Evolutionary conservation across 2,329 filamentous ascomycete genomes (phyloP), one percentile per base, ranked within the genome.

Genomic region (Colletotrichum sp.): DNA sequence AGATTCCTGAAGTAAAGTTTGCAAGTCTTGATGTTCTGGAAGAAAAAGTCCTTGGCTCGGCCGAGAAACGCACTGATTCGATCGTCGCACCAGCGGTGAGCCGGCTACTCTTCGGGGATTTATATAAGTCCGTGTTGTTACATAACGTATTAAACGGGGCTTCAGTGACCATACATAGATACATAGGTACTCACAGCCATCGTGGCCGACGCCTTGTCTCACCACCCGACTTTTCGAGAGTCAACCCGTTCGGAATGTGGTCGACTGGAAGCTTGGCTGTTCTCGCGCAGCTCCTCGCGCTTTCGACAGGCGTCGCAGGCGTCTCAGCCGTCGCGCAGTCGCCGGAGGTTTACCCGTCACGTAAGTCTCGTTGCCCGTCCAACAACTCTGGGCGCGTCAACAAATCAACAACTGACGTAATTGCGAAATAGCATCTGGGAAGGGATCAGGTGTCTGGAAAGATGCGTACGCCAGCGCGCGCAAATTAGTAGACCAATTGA

Each of bases 401-500:
- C 39, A 63, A 55, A 63, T 36, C 34, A 34, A 18, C 24, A 52
- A 16, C 39, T 73, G 24, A 73, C 39, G 26, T 24, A n/a, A 22
- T 12, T 16, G 13, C 28, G 55, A 63, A 12, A 39, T 24, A 73
- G 71, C 71, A 22, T 10, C 36, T 8, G 71, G 71, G 4, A 36
- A 44, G 24, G 71, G 71, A 10, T 10, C 22, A 4, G 71, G 71
- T 6, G 16, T 69, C n/a, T 94, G 93, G 93, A 85, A 85, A 8
- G 84, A 86, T 30, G 91, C 92, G 57, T 94, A 93, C 79, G 83
- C 84, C 62, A 91, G 89, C 77, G 93, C 93, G 3, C 85, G 88
- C 32, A 81, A 84, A 2, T 83, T 94, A 3, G 92, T 94, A 9
- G 84, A 84, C 44, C 88, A 90, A 70, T 91, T 94, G 89, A 94